Conservation (phyloP, 2,329 filamentous ascomycete genomes). For the Blastomyces parvus region DNA sequence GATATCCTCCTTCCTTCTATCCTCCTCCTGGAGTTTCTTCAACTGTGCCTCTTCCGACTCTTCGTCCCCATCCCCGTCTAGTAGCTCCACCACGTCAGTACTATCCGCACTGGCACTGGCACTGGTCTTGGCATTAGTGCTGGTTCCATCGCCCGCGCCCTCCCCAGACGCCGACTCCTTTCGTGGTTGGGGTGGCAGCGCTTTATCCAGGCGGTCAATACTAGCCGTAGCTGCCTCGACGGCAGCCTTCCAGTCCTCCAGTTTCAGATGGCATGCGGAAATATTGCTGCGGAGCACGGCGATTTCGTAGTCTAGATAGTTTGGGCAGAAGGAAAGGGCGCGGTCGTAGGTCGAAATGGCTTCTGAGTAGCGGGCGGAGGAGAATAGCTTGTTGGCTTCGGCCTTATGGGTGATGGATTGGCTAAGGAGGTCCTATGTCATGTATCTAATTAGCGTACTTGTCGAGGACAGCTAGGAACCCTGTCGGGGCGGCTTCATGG, state of each 20-base stretch:
- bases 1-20: slow-evolving; percentile 53
- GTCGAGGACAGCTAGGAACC: too few relatives aligned
- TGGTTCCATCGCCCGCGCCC: slow-evolving; percentile 14
- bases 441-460: slow-evolving; percentile 6
- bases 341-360: slow-evolving; percentile 77
- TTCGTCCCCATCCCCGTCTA: slow-evolving; percentile 32
- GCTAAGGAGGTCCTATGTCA: slow-evolving; percentile 52
- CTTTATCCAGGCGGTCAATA: slow-evolving; percentile 59
- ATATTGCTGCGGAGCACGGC: slow-evolving; percentile 84
- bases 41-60: slow-evolving; percentile 35
- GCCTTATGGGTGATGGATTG: slow-evolving; percentile 66
- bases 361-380: slow-evolving; percentile 58
- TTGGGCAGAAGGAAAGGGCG: slow-evolving; percentile 67
- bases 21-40: slow-evolving; percentile 34
- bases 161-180: slow-evolving; percentile 18
- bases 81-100: slow-evolving; percentile 41
- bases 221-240: slow-evolving; percentile 63
- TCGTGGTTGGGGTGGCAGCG: slow-evolving; percentile 40
- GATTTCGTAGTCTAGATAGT: slow-evolving; percentile 77
- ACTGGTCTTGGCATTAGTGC: slow-evolving; percentile 7
- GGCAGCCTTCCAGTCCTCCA: slow-evolving; percentile 76
- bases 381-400: slow-evolving; percentile 72
- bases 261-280: slow-evolving; percentile 75
- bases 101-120: slow-evolving; percentile 13
- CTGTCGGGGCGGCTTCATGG: background rate